These are phyloP conservation scores for Salix koriyanagi DNA, from an alignment of 345 rosid genomes.

Conservation along the genomic window DNA sequence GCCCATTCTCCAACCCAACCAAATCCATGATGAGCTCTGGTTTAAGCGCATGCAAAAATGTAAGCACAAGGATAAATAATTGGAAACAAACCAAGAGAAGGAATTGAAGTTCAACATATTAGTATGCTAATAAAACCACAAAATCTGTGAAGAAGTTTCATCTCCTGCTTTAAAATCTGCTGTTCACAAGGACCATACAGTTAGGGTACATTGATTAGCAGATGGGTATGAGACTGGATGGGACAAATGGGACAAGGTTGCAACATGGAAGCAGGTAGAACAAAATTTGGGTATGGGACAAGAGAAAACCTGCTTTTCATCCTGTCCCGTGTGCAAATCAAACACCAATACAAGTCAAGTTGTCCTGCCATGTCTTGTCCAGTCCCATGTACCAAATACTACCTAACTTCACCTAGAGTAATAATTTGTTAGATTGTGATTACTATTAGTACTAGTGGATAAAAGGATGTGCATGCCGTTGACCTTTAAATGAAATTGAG, in stretches of 20 bases:
- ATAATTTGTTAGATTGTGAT: not conserved
- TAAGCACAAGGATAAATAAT: constrained; percentile 6
- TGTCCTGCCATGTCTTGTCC: not conserved
- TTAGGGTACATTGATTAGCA: not conserved
- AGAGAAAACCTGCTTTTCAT: not conserved
- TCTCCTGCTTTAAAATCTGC: not conserved
- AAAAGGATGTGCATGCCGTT: not conserved
- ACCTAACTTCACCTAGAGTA: not conserved
- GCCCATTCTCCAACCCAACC: constrained; percentile 99
- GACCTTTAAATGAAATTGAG: not conserved
- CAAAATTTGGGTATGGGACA: not conserved
- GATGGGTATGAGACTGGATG: not conserved
- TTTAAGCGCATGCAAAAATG: constrained; percentile 15
- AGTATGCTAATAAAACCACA: not conserved
- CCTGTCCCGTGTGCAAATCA: not conserved
- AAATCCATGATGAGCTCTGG: constrained; percentile 97
- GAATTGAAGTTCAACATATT: not conserved
- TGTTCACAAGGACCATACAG: not conserved
- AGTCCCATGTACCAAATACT: not conserved
- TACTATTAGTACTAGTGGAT: not conserved
- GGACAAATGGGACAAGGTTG: not conserved
- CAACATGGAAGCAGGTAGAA: not conserved
- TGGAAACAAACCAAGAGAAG: not conserved
- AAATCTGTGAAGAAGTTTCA: not conserved
- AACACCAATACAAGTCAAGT: not conserved